Evolutionary conservation across 768 basidiomycete species (phyloP), one percentile per base, ranked within the genome.

Genomic region (Collybiopsis luxurians): DNA sequence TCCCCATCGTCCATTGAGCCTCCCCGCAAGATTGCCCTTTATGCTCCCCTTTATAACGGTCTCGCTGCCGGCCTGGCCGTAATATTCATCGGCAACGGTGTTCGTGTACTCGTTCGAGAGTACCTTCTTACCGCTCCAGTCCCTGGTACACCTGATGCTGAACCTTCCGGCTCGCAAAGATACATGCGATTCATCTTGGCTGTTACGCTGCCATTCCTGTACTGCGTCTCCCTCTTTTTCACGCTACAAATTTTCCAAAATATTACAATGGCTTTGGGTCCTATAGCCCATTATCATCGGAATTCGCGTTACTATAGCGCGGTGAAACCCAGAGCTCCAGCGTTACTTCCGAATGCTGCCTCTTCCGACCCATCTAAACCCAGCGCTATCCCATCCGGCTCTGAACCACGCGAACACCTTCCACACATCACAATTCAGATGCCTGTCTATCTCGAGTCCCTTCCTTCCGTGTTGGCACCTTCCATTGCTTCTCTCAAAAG

Each of bases 261-360:
- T 65, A 54, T 90, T 44, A 76, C 79, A 46, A 89, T 88, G 80
- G 78, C 81, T 68, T 66, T 92, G 59, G 92, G 92, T 21, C 92
- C 92, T 7, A 87, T 94, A 56, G 84, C 90, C 71, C 69, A 93
- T 60, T 90, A 82, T 66, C 84, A 90, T 67, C 71, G 82, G 57
- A 94, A 93, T 66, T 91, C 89, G 0, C 85, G 81, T 42, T 94
- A 88, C 69, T 95, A 90, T 70, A 87, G 85, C 13, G 89, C 89
- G 15, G 69, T 80, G 47, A 78, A 78, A 45, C 89, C 90, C 0
- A 72, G 73, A 15, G 50, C 31, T 17, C 50, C 50, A 1, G 26
- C 26, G 48, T 49, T 31, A 34, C 31, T 34, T 13, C 69, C 31
- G 5, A 5, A 34, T 34, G 31, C 31, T 34, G 6, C 83, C n/a